Conservation (phyloP, 1,284 basidiomycete species). For the Sanguinoderma infundibulare region DNA sequence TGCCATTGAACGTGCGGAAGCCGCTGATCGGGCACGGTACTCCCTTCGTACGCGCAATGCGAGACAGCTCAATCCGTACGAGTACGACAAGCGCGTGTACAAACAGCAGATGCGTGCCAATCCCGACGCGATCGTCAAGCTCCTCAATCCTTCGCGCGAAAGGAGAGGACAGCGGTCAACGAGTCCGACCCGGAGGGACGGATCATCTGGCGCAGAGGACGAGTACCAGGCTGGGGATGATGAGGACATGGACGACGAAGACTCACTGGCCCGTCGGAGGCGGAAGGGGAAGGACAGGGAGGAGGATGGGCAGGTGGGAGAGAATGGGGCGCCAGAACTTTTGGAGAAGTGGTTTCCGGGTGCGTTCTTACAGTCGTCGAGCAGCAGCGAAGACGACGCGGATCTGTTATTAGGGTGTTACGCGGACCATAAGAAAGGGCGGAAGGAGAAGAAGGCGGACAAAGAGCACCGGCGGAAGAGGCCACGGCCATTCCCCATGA, state of each 20-base stretch:
- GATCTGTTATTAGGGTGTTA: slow-evolving; percentile 7
- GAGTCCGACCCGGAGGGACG: slow-evolving; percentile 3
- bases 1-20: slow-evolving; percentile 10
- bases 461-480: slow-evolving; percentile 16
- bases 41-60: slow-evolving; percentile 30
- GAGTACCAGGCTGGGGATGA: slow-evolving; percentile 19
- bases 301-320: not conserved
- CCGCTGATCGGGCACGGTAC: slow-evolving; percentile 24
- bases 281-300: slow-evolving; percentile 12
- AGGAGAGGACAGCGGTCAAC: slow-evolving; percentile 18
- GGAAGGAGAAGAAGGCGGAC: slow-evolving; percentile 10
- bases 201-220: slow-evolving; percentile 20
- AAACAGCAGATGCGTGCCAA: slow-evolving; percentile 30
- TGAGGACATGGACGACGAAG: slow-evolving; percentile 14
- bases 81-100: slow-evolving; percentile 30
- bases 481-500: slow-evolving; percentile 16
- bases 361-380: slow-evolving; percentile 20
- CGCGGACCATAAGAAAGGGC: not conserved
- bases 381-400: slow-evolving; percentile 22
- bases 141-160: slow-evolving; percentile 22
- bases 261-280: slow-evolving; percentile 11
- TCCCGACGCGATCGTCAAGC: slow-evolving; percentile 34
- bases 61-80: slow-evolving; percentile 32
- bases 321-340: not conserved
- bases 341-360: slow-evolving; percentile 3